Conservation (phyloP, 306 rosid species). For the Cicer judaicum region DNA sequence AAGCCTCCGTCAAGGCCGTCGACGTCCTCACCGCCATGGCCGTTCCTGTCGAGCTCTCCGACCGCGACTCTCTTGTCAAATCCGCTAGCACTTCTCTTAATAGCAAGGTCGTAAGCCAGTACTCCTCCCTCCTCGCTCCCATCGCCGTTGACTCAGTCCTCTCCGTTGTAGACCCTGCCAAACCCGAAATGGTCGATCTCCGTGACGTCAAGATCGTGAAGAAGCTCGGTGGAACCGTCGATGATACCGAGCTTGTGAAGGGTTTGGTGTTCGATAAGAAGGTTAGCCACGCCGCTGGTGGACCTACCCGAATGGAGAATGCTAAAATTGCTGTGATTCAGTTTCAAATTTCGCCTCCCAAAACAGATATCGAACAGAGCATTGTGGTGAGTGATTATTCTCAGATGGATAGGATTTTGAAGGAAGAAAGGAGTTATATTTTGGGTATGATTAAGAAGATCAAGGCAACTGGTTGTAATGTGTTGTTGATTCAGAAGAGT, state of each 20-base stretch:
- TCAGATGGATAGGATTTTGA: conserved; percentile 96
- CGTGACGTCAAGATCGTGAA: conserved; percentile 91
- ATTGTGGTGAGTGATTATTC: conserved; percentile 89
- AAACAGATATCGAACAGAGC: conserved; percentile 95
- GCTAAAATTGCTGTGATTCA: conserved; percentile 96
- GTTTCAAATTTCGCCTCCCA: conserved; percentile 95
- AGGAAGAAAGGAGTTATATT: conserved; percentile 93
- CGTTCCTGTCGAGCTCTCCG: conserved; percentile 85
- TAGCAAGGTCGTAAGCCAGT: conserved; percentile 95
- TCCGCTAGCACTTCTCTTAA: conserved; percentile 93
- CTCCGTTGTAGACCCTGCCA: conserved; percentile 64
- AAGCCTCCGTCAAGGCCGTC: conserved; percentile 75
- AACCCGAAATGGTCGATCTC: conserved; percentile 82
- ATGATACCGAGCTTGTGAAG: conserved; percentile 78
- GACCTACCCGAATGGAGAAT: conserved; percentile 90
- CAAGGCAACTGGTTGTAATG: conserved; percentile 87
- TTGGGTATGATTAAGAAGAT: conserved; percentile 96
- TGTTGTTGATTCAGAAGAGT: conserved; percentile 92
- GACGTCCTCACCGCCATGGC: conserved; percentile 96
- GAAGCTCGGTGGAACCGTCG: conserved; percentile 94
- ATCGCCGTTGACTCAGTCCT: conserved; percentile 91
- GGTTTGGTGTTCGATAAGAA: conserved; percentile 93
- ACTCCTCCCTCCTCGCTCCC: conserved; percentile 88
- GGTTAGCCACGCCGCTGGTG: conserved; percentile 95
- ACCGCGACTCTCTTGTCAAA: conserved; percentile 79